Percentiles rank a stretch among this genome's conserved stretches.
phyloP scores from a whole-genome alignment of 441 rosid species.

The Arabidopsis hybrid region DNA sequence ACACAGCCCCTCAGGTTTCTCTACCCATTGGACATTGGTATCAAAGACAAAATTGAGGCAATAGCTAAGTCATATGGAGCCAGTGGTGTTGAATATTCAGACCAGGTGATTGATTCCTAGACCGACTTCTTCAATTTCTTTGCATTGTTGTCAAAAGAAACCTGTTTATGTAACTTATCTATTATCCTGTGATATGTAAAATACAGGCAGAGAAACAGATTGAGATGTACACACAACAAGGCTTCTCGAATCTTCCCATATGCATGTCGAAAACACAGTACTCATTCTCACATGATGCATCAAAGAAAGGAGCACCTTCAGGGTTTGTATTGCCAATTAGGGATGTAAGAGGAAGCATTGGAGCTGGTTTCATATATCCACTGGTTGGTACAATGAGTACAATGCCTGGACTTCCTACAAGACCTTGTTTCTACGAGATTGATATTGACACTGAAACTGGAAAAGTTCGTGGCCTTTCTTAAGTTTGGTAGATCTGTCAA shows the following conservation, averaged over 20 bases:
- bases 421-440: constrained; percentile 95
- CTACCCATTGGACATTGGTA: constrained; percentile 79
- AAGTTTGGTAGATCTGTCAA: constrained; percentile 18
- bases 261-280: constrained; percentile 98
- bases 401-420: constrained; percentile 97
- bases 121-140: not conserved
- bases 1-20: constrained; percentile 76
- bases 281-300: constrained; percentile 82
- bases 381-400: constrained; percentile 95
- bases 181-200: constrained; percentile 18
- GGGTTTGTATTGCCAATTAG: constrained; percentile 86
- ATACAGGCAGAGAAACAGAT: constrained; percentile 92
- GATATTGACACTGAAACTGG: constrained; percentile 81
- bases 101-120: constrained; percentile 62
- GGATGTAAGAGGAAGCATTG: constrained; percentile 94
- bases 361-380: constrained; percentile 96
- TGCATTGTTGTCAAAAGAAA: constrained; percentile 5
- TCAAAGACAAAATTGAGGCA: constrained; percentile 90
- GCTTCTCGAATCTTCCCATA: constrained; percentile 85
- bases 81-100: constrained; percentile 85
- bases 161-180: not conserved
- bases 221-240: constrained; percentile 88
- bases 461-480: constrained; percentile 87
- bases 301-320: constrained; percentile 84
- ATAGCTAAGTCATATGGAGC: constrained; percentile 98